phyloP scores from a whole-genome alignment of 805 yeast species.

The Nakazawaea ishiwadae region DNA sequence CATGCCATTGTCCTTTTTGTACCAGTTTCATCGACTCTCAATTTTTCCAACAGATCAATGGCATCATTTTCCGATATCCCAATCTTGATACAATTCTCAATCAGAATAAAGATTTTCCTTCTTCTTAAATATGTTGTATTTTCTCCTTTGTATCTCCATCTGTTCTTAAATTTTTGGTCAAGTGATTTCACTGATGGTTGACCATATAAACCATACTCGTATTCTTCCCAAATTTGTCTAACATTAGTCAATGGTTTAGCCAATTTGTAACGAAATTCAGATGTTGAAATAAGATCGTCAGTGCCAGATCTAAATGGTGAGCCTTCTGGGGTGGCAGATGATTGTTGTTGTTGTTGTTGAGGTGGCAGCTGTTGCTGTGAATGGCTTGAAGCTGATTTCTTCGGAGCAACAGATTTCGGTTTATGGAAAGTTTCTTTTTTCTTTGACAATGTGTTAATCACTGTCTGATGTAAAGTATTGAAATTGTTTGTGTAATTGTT shows the following conservation, averaged over 20 bases:
- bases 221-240: slow-evolving; percentile 53
- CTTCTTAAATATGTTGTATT: slow-evolving; percentile 49
- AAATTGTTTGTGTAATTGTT: slow-evolving; percentile 3
- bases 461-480: slow-evolving; percentile 1
- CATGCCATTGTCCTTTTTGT: slow-evolving; percentile 12
- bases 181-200: slow-evolving; percentile 48
- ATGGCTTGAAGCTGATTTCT: neutral
- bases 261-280: slow-evolving; percentile 24
- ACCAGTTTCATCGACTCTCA: slow-evolving; percentile 11
- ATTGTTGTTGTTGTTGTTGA: no score
- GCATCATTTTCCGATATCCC: slow-evolving; percentile 8
- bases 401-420: neutral
- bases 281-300: neutral
- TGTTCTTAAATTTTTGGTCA: slow-evolving; percentile 43
- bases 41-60: slow-evolving; percentile 9
- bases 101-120: slow-evolving; percentile 49
- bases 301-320: neutral
- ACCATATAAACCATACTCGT: slow-evolving; percentile 43
- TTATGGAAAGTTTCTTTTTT: neutral
- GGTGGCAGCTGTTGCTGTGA: no score
- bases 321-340: neutral
- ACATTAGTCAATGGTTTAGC: slow-evolving; percentile 40
- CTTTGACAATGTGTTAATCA: neutral
- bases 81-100: slow-evolving; percentile 28
- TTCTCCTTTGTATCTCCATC: slow-evolving; percentile 53